A percentile compares a stretch with the other conserved stretches of the same genome.
Conservation (phyloP, 805 yeast species). For the Suhomyces xylopsoci region DNA sequence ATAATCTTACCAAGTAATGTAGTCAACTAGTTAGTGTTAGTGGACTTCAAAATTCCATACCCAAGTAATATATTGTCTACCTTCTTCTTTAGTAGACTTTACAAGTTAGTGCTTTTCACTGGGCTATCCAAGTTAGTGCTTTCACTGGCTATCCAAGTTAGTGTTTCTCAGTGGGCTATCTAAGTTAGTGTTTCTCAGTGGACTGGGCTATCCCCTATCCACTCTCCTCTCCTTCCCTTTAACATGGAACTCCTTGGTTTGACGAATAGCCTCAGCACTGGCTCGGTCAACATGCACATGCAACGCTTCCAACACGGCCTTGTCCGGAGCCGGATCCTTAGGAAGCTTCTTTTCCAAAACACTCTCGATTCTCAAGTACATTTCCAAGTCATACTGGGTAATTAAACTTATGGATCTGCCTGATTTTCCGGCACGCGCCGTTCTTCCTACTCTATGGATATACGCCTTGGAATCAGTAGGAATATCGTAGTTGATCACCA, state of each 20-base stretch:
- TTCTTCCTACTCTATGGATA: conserved; percentile 89
- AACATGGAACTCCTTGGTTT: conserved; percentile 65
- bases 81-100: too few species aligned
- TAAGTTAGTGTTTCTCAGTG: too few species aligned
- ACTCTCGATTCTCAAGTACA: conserved; percentile 83
- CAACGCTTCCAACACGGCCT: conserved; percentile 69
- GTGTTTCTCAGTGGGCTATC: too few species aligned
- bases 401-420: conserved; percentile 86
- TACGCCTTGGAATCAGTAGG: conserved; percentile 84
- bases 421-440: conserved; percentile 90
- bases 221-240: conserved; percentile 36
- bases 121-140: too few species aligned
- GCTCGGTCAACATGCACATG: conserved; percentile 91
- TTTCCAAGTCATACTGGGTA: conserved; percentile 91
- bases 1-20: too few species aligned
- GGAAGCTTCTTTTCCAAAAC: conserved; percentile 81
- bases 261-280: conserved; percentile 81
- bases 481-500: conserved; percentile 74
- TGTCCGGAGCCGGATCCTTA: conserved; percentile 72
- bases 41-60: too few species aligned
- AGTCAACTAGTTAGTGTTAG: too few species aligned
- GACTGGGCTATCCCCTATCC: not conserved
- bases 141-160: too few species aligned
- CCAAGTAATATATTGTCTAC: too few species aligned
- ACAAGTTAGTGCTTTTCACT: too few species aligned